Percentiles rank a stretch among this genome's conserved stretches.
Evolutionary conservation across 1,284 basidiomycete genomes (phyloP).

Genomic region (Entoloma clypeatum): DNA sequence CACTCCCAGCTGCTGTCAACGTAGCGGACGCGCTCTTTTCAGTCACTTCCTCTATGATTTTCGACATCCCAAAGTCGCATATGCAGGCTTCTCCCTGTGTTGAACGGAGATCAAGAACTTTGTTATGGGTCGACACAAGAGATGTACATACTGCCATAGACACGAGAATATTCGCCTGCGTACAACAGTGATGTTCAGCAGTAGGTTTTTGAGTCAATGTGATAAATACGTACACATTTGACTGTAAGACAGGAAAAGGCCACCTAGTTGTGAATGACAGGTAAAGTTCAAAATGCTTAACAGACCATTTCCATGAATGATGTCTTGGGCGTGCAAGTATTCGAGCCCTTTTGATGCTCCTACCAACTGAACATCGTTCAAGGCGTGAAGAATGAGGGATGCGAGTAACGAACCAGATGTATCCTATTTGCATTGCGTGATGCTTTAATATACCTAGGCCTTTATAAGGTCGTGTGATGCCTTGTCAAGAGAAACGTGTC

Average conservation of each 20-base stretch:
- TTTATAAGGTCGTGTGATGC: neutral
- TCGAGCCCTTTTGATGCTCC: constrained; percentile 50
- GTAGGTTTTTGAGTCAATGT: constrained; percentile 6
- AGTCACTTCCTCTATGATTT: constrained; percentile 50
- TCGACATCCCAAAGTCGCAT: constrained; percentile 62
- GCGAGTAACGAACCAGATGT: constrained; percentile 34
- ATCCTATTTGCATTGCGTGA: constrained; percentile 36
- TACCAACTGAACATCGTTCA: constrained; percentile 32
- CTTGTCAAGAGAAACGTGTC: constrained; percentile 14
- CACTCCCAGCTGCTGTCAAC: constrained; percentile 40
- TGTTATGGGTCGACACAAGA: neutral
- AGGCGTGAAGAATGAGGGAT: neutral
- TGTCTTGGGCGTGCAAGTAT: constrained; percentile 45
- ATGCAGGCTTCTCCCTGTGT: constrained; percentile 47
- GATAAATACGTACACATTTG: constrained; percentile 55
- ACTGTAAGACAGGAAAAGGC: constrained; percentile 31
- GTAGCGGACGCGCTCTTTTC: constrained; percentile 40
- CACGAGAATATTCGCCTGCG: constrained; percentile 54
- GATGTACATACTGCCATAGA: constrained; percentile 26
- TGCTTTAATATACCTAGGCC: constrained; percentile 35
- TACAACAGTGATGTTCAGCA: constrained; percentile 2
- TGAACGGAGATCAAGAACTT: neutral
- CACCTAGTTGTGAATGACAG: neutral
- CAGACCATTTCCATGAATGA: constrained; percentile 57
- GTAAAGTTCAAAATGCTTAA: constrained; percentile 6